Conservation (phyloP, 257 asterid genomes). For the Ocimum tenuiflorum region DNA sequence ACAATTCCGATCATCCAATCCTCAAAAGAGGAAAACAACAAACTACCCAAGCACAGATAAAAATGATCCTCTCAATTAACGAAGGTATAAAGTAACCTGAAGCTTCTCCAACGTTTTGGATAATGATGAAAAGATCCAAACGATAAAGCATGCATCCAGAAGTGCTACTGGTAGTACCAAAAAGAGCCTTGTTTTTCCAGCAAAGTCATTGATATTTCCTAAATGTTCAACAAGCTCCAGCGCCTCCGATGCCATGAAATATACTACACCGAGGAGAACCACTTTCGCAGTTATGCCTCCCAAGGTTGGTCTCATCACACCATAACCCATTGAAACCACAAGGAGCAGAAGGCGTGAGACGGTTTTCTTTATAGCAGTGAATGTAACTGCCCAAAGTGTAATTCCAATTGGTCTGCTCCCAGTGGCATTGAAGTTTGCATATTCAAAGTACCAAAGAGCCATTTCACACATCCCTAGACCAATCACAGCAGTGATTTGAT, state of each 20-base stretch:
- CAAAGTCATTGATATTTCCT: constrained; percentile 87
- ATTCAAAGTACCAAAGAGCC: constrained; percentile 97
- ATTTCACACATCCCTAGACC: constrained; percentile 97
- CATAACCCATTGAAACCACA: constrained; percentile 97
- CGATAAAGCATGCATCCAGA: constrained; percentile 80
- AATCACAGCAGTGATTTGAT: constrained; percentile 84
- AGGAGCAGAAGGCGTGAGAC: constrained; percentile 88
- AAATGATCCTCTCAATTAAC: background rate
- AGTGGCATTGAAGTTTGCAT: constrained; percentile 74
- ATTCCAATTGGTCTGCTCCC: constrained; percentile 89
- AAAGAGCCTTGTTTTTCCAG: constrained; percentile 82
- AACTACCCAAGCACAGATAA: background rate
- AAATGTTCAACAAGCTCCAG: constrained; percentile 94
- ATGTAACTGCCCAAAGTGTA: constrained; percentile 95
- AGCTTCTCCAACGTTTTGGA: constrained; percentile 95
- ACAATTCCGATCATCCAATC: background rate
- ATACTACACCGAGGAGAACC: constrained; percentile 63
- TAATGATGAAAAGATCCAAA: constrained; percentile 93
- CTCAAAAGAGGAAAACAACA: background rate
- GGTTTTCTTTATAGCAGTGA: constrained; percentile 85
- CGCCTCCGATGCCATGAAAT: constrained; percentile 92
- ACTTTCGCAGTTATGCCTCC: constrained; percentile 72
- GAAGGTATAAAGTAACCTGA: constrained; percentile 47
- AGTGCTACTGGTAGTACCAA: constrained; percentile 90
- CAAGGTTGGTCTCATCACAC: constrained; percentile 85